phyloP scores from a whole-genome alignment of 2,329 filamentous ascomycete genomes.

The Dactylonectria estremocensis region DNA sequence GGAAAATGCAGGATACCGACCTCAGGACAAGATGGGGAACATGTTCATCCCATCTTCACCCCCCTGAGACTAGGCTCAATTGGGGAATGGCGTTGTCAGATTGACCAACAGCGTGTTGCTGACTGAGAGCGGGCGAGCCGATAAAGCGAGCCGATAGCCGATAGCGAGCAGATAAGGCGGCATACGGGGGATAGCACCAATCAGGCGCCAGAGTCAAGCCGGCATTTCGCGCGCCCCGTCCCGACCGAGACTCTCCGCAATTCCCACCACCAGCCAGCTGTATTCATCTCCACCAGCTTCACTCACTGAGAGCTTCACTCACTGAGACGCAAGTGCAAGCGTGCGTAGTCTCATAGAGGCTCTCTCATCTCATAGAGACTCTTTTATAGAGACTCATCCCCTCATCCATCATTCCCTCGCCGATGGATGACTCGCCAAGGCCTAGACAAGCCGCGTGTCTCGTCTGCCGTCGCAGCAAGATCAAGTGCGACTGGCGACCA shows the following conservation, averaged over 20 bases:
- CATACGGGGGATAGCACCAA: constrained; percentile 13
- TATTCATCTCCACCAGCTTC: neutral
- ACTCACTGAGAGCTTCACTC: neutral
- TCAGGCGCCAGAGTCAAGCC: constrained; percentile 11
- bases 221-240: constrained; percentile 16
- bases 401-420: no score
- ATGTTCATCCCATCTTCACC: neutral
- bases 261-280: neutral
- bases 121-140: neutral
- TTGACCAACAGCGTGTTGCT: constrained; percentile 17
- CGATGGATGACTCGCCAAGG: constrained; percentile 47
- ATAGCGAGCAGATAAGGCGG: neutral
- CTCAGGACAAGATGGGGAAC: no score
- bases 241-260: neutral
- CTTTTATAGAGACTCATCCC: no score
- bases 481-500: constrained; percentile 73
- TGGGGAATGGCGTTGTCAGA: constrained; percentile 2
- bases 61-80: neutral
- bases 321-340: neutral
- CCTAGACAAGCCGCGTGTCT: constrained; percentile 70
- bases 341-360: no score
- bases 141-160: constrained; percentile 6
- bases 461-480: constrained; percentile 77
- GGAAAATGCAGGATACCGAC: no score
- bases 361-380: no score